A percentile compares a stretch with the other conserved stretches of the same genome.
Conservation (phyloP, 2,329 filamentous ascomycete genomes). For the Dactylellina leptospora region DNA sequence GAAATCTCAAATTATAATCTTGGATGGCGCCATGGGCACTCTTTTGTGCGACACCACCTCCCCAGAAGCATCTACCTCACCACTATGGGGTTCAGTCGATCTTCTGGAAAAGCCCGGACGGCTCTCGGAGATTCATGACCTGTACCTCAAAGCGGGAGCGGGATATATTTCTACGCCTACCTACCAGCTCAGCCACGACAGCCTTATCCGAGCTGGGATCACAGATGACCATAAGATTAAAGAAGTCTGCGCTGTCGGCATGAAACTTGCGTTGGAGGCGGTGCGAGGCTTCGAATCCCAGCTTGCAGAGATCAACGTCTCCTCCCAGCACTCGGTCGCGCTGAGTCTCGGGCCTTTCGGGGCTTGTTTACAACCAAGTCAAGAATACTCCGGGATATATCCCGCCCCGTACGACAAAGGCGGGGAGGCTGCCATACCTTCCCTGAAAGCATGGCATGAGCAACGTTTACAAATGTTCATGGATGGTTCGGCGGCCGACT, state of each 20-base stretch:
- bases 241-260: slow-evolving; percentile 19
- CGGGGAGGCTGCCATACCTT: background rate
- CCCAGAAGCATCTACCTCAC: slow-evolving; percentile 39
- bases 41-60: slow-evolving; percentile 48
- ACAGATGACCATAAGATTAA: slow-evolving; percentile 20
- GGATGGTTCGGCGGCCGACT: background rate
- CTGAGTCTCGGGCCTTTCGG: slow-evolving; percentile 41
- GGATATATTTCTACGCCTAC: slow-evolving; percentile 30
- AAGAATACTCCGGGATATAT: slow-evolving; percentile 43
- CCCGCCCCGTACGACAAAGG: slow-evolving; percentile 27
- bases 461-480: slow-evolving; percentile 20
- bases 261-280: slow-evolving; percentile 26
- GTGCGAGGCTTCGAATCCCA: background rate
- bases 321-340: background rate
- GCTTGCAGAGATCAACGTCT: background rate
- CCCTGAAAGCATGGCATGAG: slow-evolving; percentile 31
- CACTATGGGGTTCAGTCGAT: slow-evolving; percentile 27
- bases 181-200: slow-evolving; percentile 41
- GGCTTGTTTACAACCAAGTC: slow-evolving; percentile 29
- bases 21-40: slow-evolving; percentile 43
- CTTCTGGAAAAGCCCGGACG: slow-evolving; percentile 24
- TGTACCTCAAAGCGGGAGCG: slow-evolving; percentile 27
- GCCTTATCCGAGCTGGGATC: slow-evolving; percentile 19
- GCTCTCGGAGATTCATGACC: slow-evolving; percentile 22
- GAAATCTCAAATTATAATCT: slow-evolving; percentile 27